phyloP scores from a whole-genome alignment of 1,284 basidiomycete genomes.

The Sporisorium exsertum region DNA sequence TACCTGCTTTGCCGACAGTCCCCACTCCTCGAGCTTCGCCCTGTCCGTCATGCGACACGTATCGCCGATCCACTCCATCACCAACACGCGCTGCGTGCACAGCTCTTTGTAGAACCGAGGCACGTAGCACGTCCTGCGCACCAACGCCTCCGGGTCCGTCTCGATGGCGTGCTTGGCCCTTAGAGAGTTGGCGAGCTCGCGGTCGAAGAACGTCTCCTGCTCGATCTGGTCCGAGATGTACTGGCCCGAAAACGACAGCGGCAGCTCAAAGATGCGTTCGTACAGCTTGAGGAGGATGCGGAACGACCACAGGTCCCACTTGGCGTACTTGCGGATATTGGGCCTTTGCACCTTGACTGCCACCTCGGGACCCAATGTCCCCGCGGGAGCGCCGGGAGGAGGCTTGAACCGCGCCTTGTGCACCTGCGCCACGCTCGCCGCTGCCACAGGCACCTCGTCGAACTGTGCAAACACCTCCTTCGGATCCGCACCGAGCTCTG shows the following conservation, averaged over 20 bases:
- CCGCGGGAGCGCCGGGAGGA: constrained; percentile 11
- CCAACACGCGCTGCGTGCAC: constrained; percentile 51
- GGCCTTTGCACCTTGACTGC: constrained; percentile 65
- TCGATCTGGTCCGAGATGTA: constrained; percentile 64
- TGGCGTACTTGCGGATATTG: constrained; percentile 58
- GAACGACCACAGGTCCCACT: constrained; percentile 61
- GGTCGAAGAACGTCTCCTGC: constrained; percentile 58
- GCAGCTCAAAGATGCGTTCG: constrained; percentile 61
- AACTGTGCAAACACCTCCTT: constrained; percentile 56
- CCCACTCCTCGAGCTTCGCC: constrained; percentile 52
- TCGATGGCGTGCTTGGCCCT: constrained; percentile 51
- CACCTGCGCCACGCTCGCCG: constrained; percentile 63
- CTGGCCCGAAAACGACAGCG: constrained; percentile 52
- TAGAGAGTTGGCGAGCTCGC: constrained; percentile 52
- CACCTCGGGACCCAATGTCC: constrained; percentile 42
- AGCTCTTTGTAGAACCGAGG: constrained; percentile 51
- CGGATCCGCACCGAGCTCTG: constrained; percentile 51
- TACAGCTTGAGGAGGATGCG: constrained; percentile 58
- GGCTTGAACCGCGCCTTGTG: constrained; percentile 54
- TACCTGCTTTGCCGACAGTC: constrained; percentile 52
- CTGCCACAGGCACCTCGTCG: constrained; percentile 54
- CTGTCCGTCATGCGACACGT: constrained; percentile 61
- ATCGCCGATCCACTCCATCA: constrained; percentile 61
- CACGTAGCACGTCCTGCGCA: constrained; percentile 59
- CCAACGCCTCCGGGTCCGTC: constrained; percentile 45